A percentile compares a stretch with the other conserved stretches of the same genome.
Evolutionary conservation across 768 basidiomycete genomes (phyloP).

Genomic region (Termitomyces sp.): DNA sequence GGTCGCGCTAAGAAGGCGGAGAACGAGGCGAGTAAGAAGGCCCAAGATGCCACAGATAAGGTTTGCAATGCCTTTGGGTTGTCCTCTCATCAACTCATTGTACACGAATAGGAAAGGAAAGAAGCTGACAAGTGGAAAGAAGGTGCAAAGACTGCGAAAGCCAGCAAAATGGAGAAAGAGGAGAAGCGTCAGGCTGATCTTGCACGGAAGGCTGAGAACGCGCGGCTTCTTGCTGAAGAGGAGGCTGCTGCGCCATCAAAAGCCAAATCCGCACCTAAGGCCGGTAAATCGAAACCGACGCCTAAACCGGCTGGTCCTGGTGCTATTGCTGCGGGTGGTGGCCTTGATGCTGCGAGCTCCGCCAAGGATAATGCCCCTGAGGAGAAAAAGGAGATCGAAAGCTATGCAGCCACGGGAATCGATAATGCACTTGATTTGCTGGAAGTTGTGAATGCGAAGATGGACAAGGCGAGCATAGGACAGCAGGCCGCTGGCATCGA

Average conservation of each 20-base stretch:
- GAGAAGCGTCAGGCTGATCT: slow-evolving; percentile 77
- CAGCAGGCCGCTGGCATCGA: slow-evolving; percentile 84
- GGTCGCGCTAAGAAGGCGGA: slow-evolving; percentile 90
- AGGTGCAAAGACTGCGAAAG: slow-evolving; percentile 55
- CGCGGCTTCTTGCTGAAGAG: slow-evolving; percentile 83
- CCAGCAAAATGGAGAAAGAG: slow-evolving; percentile 64
- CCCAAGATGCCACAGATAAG: slow-evolving; percentile 52
- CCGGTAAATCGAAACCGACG: slow-evolving; percentile 49
- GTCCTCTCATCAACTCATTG: neutral
- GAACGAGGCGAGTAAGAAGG: slow-evolving; percentile 79
- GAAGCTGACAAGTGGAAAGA: slow-evolving; percentile 68
- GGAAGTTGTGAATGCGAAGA: slow-evolving; percentile 85
- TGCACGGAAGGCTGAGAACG: slow-evolving; percentile 83
- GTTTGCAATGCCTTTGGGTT: slow-evolving; percentile 24
- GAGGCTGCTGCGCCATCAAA: slow-evolving; percentile 58
- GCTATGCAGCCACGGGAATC: slow-evolving; percentile 79
- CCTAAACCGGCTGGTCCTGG: slow-evolving; percentile 77
- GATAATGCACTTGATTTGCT: slow-evolving; percentile 88
- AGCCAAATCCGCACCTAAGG: slow-evolving; percentile 59
- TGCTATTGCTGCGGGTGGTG: slow-evolving; percentile 73
- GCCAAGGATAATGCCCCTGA: slow-evolving; percentile 16
- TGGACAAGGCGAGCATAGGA: slow-evolving; percentile 89
- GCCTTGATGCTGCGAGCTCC: slow-evolving; percentile 21
- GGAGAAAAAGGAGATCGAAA: slow-evolving; percentile 45
- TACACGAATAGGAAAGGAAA: slow-evolving; percentile 51